A percentile compares a stretch with the other conserved stretches of the same genome.
Conservation (phyloP, 495 filamentous ascomycete genomes). For the Pseudevernia furfuracea region DNA sequence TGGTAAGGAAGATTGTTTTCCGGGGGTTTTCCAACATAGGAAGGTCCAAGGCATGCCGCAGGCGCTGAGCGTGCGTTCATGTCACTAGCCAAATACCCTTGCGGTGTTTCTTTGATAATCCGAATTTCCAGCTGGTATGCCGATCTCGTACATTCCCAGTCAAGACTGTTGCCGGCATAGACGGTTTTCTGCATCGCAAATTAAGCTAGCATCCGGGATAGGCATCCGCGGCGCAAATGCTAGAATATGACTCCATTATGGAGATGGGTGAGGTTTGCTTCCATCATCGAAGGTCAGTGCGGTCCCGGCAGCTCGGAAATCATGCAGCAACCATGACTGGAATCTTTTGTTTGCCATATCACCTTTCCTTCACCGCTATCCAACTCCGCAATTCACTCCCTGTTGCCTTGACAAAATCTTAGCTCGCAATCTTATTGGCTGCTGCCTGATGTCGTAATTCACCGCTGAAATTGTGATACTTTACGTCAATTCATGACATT, state of each 20-base stretch:
- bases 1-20: not conserved
- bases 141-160: not conserved
- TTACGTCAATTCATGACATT: not conserved
- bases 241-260: too few relatives aligned
- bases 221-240: not conserved
- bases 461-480: not conserved
- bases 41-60: too few relatives aligned
- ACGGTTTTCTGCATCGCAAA: not conserved
- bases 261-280: not conserved
- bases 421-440: not conserved
- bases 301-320: not conserved
- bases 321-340: not conserved
- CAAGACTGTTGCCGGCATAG: not conserved
- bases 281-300: not conserved
- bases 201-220: not conserved
- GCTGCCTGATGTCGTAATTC: not conserved
- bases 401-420: not conserved
- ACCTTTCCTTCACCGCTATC: not conserved
- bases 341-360: not conserved
- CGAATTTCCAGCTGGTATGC: not conserved
- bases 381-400: not conserved
- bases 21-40: too few relatives aligned
- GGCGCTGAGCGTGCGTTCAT: too few relatives aligned
- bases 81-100: too few relatives aligned
- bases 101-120: not conserved